These are phyloP conservation scores for Coleophoma cylindrospora DNA, from an alignment of 2,329 filamentous ascomycete genomes.

Conservation along the genomic window DNA sequence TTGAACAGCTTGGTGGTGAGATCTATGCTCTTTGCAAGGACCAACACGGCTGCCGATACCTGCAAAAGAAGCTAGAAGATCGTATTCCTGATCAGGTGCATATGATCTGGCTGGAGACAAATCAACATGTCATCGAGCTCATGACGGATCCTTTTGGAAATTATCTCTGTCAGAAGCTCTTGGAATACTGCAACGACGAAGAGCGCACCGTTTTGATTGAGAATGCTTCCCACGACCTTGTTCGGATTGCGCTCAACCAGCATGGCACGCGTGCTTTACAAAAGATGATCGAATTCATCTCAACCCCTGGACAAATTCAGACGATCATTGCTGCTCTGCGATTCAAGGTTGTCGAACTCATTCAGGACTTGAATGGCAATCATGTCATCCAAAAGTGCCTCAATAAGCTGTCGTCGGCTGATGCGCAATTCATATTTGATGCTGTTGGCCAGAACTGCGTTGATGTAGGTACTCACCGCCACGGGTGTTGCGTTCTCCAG, in stretches of 20 bases:
- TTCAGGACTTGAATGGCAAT: slow-evolving; percentile 96
- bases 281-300: slow-evolving; percentile 99
- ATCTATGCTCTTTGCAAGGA: slow-evolving; percentile 94
- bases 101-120: slow-evolving; percentile 92
- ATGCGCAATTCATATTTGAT: slow-evolving; percentile 96
- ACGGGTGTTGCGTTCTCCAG: slow-evolving; percentile 96
- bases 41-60: slow-evolving; percentile 92
- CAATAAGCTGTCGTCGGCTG: slow-evolving; percentile 79
- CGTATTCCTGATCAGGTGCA: slow-evolving; percentile 77
- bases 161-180: slow-evolving; percentile 96
- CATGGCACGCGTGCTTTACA: slow-evolving; percentile 94
- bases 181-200: slow-evolving; percentile 92
- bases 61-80: slow-evolving; percentile 97
- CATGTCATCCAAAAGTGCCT: slow-evolving; percentile 99
- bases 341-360: slow-evolving; percentile 83
- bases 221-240: slow-evolving; percentile 82
- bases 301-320: slow-evolving; percentile 76
- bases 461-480: slow-evolving; percentile 90
- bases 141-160: slow-evolving; percentile 99
- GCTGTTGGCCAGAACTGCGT: slow-evolving; percentile 85
- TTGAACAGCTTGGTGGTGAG: slow-evolving; percentile 76
- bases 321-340: slow-evolving; percentile 83
- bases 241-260: slow-evolving; percentile 92
- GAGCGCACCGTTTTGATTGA: slow-evolving; percentile 91
- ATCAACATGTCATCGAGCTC: slow-evolving; percentile 88